Base-by-base conservation (phyloP, 2,329 filamentous ascomycete species). In the Coniochaeta hoffmannii region DNA sequence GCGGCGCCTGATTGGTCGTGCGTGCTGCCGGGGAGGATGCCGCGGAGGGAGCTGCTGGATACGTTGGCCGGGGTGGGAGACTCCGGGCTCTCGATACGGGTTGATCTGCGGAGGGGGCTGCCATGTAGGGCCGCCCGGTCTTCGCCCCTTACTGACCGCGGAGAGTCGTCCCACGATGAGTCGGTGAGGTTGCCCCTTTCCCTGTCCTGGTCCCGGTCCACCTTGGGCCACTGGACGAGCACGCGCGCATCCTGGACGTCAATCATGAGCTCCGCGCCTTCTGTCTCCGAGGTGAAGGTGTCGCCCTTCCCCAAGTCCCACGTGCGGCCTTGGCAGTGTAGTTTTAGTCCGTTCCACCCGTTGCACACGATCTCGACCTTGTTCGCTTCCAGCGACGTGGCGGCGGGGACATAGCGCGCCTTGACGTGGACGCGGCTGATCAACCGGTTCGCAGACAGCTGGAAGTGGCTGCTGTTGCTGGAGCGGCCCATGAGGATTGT, bases 401-500 rank as follows among this genome's bases (percentile, higher is more conserved):
- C 74, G 12, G 89, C 83, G 22, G 87, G 80, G 60, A 93, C 82
- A 70, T 92, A 99, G 54, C 86, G 83, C 60, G 91, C 92, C 72
- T 90, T 88, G 71, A 97, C 88, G 69, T 99, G 94, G 24, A 97
- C 84, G 66, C 94, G 88, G 65, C 94, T 97, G 60, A 99, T 90
- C 57, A 95, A 83, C 50, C 91, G 89, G 73, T 96, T 96, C 63
- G 90, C 85, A 26, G 94, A 94, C 14, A 99, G 81, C 72, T 97
- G 93, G 70, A 93, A 94, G 68, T 97, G 86, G n/a, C 91, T 96
- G 14, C 92, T 96, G 71, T 90, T 93, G 74, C 90, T 96, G 6
- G 92, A 97, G 61, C 94, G 84, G 60, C 94, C 94, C 87, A 99
- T 94, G 59, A 88, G 80, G 32, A 96, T 74, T 14, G 85, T 76